Percentiles rank a stretch among this genome's conserved stretches.
Evolutionary conservation across 2,329 filamentous ascomycete species (phyloP).

Genomic region (Hysterium pulicare): DNA sequence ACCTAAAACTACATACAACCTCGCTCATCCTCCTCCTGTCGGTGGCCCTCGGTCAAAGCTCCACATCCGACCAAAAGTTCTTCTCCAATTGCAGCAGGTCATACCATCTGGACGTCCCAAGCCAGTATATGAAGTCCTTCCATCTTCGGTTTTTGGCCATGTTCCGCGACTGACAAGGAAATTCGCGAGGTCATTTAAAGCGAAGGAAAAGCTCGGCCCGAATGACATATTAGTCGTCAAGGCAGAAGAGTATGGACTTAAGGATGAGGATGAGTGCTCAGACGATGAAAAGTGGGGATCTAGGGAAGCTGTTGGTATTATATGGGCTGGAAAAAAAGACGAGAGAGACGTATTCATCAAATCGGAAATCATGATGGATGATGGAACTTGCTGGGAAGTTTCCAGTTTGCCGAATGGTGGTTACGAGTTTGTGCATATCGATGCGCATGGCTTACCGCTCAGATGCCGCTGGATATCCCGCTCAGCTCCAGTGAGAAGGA

Average conservation of each 20-base stretch:
- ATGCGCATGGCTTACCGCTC: slow-evolving; percentile 55
- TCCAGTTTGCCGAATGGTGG: slow-evolving; percentile 42
- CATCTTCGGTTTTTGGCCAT: slow-evolving; percentile 54
- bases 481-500: slow-evolving; percentile 21
- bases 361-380: slow-evolving; percentile 64
- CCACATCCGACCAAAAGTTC: slow-evolving; percentile 63
- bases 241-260: slow-evolving; percentile 61
- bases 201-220: slow-evolving; percentile 61
- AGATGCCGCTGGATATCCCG: slow-evolving; percentile 69
- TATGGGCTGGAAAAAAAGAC: slow-evolving; percentile 57
- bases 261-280: slow-evolving; percentile 40
- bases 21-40: slow-evolving; percentile 65
- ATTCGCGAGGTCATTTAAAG: slow-evolving; percentile 62
- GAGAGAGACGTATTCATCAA: slow-evolving; percentile 56
- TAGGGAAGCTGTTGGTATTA: slow-evolving; percentile 62
- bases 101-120: slow-evolving; percentile 57
- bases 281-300: slow-evolving; percentile 52
- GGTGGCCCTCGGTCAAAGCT: slow-evolving; percentile 58
- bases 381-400: slow-evolving; percentile 46
- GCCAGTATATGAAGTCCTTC: slow-evolving; percentile 71
- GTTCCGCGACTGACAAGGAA: slow-evolving; percentile 43
- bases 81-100: slow-evolving; percentile 71
- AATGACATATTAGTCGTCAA: slow-evolving; percentile 69
- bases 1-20: slow-evolving; percentile 60
- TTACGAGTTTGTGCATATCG: slow-evolving; percentile 57